Conservation (phyloP, 2,329 filamentous ascomycete species). For the Diplodia scrobiculata region DNA sequence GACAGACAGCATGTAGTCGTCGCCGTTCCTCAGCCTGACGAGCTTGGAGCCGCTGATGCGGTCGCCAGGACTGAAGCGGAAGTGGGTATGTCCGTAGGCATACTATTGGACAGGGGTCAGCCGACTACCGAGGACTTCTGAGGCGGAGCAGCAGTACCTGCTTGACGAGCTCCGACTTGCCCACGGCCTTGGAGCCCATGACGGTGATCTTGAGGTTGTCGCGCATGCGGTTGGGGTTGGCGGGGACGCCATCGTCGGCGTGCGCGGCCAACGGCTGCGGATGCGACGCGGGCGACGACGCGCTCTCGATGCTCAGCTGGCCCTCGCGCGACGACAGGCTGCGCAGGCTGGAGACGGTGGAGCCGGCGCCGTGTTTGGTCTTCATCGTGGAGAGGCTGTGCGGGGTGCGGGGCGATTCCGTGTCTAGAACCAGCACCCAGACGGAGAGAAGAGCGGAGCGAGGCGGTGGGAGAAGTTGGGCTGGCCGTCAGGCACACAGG, state of each 20-base stretch:
- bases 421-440: neutral
- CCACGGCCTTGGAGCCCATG: constrained; percentile 12
- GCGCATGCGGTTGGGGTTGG: constrained; percentile 24
- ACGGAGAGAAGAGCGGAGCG: neutral
- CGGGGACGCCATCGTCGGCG: constrained; percentile 16
- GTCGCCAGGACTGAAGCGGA: constrained; percentile 22
- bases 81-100: constrained; percentile 20
- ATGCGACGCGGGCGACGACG: constrained; percentile 9
- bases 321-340: constrained; percentile 23
- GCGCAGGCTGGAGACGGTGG: constrained; percentile 19
- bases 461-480: neutral
- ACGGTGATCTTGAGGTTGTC: constrained; percentile 25
- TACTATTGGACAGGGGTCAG: constrained; percentile 20
- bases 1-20: constrained; percentile 24
- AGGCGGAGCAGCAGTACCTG: neutral
- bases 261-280: neutral
- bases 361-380: constrained; percentile 4
- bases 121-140: neutral
- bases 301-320: constrained; percentile 22
- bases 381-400: constrained; percentile 17
- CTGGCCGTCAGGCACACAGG: constrained; percentile 2
- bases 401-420: constrained; percentile 9
- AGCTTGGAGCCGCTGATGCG: constrained; percentile 22
- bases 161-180: constrained; percentile 19
- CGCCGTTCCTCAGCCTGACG: constrained; percentile 17